Base-by-base conservation (phyloP, 768 basidiomycete genomes). In the Peribolospora kevripleyi region DNA sequence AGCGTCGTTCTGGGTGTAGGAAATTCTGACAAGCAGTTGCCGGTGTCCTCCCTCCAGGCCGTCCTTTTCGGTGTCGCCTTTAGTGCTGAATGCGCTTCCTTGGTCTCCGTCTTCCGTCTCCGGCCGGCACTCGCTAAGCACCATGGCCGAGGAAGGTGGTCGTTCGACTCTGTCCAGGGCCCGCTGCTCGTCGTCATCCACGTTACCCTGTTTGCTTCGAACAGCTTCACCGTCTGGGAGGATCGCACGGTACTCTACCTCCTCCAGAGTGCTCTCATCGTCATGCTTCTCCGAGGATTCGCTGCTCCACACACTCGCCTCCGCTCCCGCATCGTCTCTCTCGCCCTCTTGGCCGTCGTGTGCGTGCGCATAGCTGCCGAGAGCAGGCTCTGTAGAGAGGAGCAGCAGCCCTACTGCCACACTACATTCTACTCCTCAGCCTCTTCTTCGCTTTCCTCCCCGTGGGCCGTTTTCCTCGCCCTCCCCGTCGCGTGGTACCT, bases 141-240 rank as follows among this genome's bases (percentile, higher is more conserved):
- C n/a, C 8, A 7, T 9, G 37, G 37, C 45, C 43, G 54, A 49
- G n/a, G 43, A 43, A 14, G 40, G 5, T 50, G 48, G 8, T 39
- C 37, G 11, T 48, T 61, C 46, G 52, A 41, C 8, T 46, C 61
- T n/a, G 14, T 60, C 46, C 50, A 58, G 14, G 59, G 58, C 7
- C n/a, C 51, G 4, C 8, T 82, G 45, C 68, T 78, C 42, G 73
- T 81, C 54, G 55, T 66, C 55, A 70, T 86, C 3, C 88, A 97
- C 62, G 68, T 79, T 1, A 54, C 81, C 3, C 71, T 80, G 6
- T 91, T 91, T 68, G 75, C 81, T 11, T 91, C 88, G 37, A 97
- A 97, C 70, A 93, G 88, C 0, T 91, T 85, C 71, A 85, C 84
- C n/a, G 76, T 97, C 66, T 95, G 88, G 87, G 93, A 98, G 74